These are phyloP conservation scores for Flaveria floridana DNA, from an alignment of 140 eudicot species.

Conservation along the genomic window DNA sequence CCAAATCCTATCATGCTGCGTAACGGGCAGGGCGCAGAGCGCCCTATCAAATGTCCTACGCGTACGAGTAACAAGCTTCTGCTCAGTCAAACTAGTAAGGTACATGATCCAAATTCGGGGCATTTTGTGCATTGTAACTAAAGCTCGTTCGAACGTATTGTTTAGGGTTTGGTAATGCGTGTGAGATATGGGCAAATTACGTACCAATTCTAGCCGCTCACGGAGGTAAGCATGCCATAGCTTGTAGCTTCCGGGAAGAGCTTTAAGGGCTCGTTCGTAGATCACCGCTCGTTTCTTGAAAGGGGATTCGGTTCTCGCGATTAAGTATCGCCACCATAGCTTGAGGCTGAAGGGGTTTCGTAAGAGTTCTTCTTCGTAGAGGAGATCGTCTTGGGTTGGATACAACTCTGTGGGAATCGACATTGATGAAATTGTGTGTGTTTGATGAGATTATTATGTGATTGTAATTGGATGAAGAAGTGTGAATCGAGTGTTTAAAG, in stretches of 20 bases:
- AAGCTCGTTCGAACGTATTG: conserved; percentile 90
- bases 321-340: conserved; percentile 90
- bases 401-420: conserved; percentile 58
- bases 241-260: conserved; percentile 91
- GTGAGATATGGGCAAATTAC: conserved; percentile 67
- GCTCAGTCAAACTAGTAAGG: conserved; percentile 60
- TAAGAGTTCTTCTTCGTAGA: conserved; percentile 79
- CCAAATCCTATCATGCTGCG: conserved; percentile 94
- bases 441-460: neutral
- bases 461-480: neutral
- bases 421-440: conserved; percentile 29
- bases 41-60: conserved; percentile 89
- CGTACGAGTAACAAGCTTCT: conserved; percentile 65
- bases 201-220: conserved; percentile 82
- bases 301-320: conserved; percentile 62
- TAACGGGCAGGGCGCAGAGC: conserved; percentile 85
- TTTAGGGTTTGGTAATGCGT: conserved; percentile 59
- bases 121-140: conserved; percentile 96
- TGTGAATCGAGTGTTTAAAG: neutral
- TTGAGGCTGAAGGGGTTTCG: conserved; percentile 77
- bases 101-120: conserved; percentile 95
- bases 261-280: conserved; percentile 88
- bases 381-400: conserved; percentile 64
- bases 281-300: conserved; percentile 60
- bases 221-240: conserved; percentile 91